Evolutionary conservation across 176 grass and related monocot genomes (phyloP).

Genomic region (Eleusine indica): DNA sequence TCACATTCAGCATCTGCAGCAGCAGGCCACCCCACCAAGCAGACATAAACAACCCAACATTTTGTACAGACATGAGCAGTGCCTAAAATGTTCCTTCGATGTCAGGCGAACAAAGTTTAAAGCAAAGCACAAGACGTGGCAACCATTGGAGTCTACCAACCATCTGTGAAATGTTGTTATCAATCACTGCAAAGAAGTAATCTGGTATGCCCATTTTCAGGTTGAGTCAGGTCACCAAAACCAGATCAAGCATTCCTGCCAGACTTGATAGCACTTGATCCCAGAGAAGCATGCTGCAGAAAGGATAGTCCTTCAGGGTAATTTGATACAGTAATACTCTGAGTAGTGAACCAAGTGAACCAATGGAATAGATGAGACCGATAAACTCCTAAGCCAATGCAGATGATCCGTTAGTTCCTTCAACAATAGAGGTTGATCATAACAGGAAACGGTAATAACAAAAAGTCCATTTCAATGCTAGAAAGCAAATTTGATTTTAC

Average conservation of each 20-base stretch:
- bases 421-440: background rate
- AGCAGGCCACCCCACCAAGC: conserved; percentile 80
- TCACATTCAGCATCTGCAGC: conserved; percentile 66
- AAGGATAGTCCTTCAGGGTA: conserved; percentile 63
- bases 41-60: conserved; percentile 64
- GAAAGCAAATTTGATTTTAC: background rate
- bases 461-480: background rate
- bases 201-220: conserved; percentile 65
- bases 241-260: conserved; percentile 79
- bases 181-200: conserved; percentile 67
- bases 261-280: conserved; percentile 64
- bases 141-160: conserved; percentile 67
- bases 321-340: conserved; percentile 80
- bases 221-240: conserved; percentile 66
- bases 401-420: conserved; percentile 25
- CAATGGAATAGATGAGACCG: conserved; percentile 69
- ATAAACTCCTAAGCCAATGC: conserved; percentile 61
- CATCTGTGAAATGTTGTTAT: conserved; percentile 60
- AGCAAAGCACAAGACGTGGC: conserved; percentile 32
- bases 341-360: conserved; percentile 78
- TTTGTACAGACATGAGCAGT: conserved; percentile 84
- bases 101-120: background rate
- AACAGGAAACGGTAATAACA: background rate
- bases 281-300: conserved; percentile 74
- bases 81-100: conserved; percentile 90